Evolutionary conservation across 495 filamentous ascomycete species (phyloP).

Genomic region (Terfezia boudieri): DNA sequence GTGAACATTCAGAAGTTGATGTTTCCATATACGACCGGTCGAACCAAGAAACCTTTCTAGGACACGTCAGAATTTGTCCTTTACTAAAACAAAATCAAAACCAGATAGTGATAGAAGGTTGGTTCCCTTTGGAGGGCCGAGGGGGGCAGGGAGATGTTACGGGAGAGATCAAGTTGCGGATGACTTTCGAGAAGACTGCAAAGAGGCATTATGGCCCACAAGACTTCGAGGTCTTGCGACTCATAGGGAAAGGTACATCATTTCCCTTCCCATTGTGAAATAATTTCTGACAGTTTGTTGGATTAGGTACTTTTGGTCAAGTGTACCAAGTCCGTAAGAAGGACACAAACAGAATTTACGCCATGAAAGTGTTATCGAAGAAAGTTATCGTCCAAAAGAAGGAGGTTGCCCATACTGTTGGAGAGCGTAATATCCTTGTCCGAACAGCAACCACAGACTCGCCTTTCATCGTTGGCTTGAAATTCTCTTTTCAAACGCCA

Average conservation of each 20-base stretch:
- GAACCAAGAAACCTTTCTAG: slow-evolving; percentile 72
- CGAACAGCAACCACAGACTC: slow-evolving; percentile 89
- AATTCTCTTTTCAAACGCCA: slow-evolving; percentile 96
- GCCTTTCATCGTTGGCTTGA: slow-evolving; percentile 91
- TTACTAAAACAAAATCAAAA: slow-evolving; percentile 7
- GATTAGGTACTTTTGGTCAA: slow-evolving; percentile 69
- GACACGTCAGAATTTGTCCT: slow-evolving; percentile 50
- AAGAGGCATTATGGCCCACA: slow-evolving; percentile 89
- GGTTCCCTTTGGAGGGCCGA: slow-evolving; percentile 57
- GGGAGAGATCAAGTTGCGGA: slow-evolving; percentile 76
- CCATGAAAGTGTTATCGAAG: slow-evolving; percentile 97
- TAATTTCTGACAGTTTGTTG: background rate
- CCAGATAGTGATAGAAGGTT: slow-evolving; percentile 45
- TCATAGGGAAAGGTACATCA: slow-evolving; percentile 66
- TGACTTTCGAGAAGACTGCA: slow-evolving; percentile 70
- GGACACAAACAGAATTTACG: slow-evolving; percentile 87
- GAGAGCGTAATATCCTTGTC: slow-evolving; percentile 91
- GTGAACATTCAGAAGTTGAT: slow-evolving; percentile 74
- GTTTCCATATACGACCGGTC: slow-evolving; percentile 81
- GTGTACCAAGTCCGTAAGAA: slow-evolving; percentile 98
- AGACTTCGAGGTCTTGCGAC: slow-evolving; percentile 84
- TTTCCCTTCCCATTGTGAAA: background rate
- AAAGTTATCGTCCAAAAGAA: slow-evolving; percentile 99
- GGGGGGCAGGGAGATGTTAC: slow-evolving; percentile 44
- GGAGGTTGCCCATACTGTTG: slow-evolving; percentile 89